Evolutionary conservation across 495 filamentous ascomycete species (phyloP).

Genomic region (Podospora sp.): DNA sequence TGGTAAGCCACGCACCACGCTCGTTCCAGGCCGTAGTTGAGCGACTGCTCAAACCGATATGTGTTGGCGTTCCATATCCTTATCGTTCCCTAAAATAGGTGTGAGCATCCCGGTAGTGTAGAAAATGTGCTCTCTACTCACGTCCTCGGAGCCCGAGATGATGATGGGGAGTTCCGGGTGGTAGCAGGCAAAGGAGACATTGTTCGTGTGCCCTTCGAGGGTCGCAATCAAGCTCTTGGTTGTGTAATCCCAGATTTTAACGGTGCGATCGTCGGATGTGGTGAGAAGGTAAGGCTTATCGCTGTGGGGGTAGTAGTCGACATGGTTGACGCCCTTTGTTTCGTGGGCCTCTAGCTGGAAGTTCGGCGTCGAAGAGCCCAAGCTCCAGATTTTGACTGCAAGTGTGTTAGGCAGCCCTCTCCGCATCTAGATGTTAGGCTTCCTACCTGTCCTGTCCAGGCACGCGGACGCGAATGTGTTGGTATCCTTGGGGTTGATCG

Average conservation of each 20-base stretch:
- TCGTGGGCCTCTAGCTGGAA: slow-evolving; percentile 97
- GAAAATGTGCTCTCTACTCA: slow-evolving; percentile 23
- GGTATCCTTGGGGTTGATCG: slow-evolving; percentile 99
- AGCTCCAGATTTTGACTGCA: slow-evolving; percentile 92
- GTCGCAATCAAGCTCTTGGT: slow-evolving; percentile 97
- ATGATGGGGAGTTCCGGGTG: slow-evolving; percentile 97
- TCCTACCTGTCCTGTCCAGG: slow-evolving; percentile 92
- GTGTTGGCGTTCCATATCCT: slow-evolving; percentile 99
- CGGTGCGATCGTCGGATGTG: slow-evolving; percentile 90
- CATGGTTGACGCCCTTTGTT: slow-evolving; percentile 96
- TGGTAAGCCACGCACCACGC: slow-evolving; percentile 98
- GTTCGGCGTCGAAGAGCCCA: slow-evolving; percentile 87
- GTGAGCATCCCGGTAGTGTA: slow-evolving; percentile 10
- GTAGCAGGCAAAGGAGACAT: slow-evolving; percentile 98
- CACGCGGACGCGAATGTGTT: slow-evolving; percentile 97
- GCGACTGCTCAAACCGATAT: slow-evolving; percentile 90
- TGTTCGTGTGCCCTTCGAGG: slow-evolving; percentile 95
- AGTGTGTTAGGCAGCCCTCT: slow-evolving; percentile 8
- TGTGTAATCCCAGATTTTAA: slow-evolving; percentile 98
- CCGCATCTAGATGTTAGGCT: too few species aligned
- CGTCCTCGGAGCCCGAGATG: slow-evolving; percentile 96
- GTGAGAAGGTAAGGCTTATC: slow-evolving; percentile 98
- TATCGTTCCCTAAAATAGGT: slow-evolving; percentile 64
- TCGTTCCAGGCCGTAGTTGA: slow-evolving; percentile 92
- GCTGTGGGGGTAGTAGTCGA: slow-evolving; percentile 94